Evolutionary conservation across 2,329 filamentous ascomycete genomes (phyloP), one percentile per base, ranked within the genome.

Genomic region (Cladosporium sp.): DNA sequence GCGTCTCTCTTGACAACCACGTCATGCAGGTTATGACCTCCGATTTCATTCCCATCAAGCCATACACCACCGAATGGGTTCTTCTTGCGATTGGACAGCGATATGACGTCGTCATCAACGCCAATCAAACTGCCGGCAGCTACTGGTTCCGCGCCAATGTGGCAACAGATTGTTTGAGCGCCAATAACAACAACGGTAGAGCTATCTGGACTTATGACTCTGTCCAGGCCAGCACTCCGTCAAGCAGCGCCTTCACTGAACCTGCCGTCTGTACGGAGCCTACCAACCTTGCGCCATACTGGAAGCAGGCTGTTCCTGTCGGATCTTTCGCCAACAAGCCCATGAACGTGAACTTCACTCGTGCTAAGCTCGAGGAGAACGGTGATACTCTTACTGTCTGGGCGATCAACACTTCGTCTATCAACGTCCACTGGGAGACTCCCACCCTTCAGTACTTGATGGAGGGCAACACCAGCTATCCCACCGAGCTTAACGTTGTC

Each of bases 381-480:
- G 66, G 68, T 3, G 57, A 59, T 36, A 49, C 51, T n/a, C 19
- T 54, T 20, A 69, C 73, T n/a, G 64, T 74, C 47, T 75, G 74
- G 72, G 70, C 65, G 15, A 59, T 78, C 55, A 75, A 76, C 61
- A 67, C 73, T 38, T 73, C 71, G 6, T 72, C 73, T 47, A 76
- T 79, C 61, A 69, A 75, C 58, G 71, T 78, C 20, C 64, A 70
- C 34, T 79, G 76, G 76, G 67, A 72, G 37, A 68, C 74, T 14
- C 79, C 79, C 1, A 78, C 76, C 0, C 64, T 81, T 5, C 65
- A 76, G 58, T 79, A 78, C 19, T 67, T 78, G 17, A 69, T 77
- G 6, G 67, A 74, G 19, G 66, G 67, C 37, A 76, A 78, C 66
- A 73, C 71, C 34, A 73, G 61, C 66, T 80, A 76, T 59, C 72